Base-by-base conservation (phyloP, 208 protist genomes). In the Leptomonas pyrrhocoris region DNA sequence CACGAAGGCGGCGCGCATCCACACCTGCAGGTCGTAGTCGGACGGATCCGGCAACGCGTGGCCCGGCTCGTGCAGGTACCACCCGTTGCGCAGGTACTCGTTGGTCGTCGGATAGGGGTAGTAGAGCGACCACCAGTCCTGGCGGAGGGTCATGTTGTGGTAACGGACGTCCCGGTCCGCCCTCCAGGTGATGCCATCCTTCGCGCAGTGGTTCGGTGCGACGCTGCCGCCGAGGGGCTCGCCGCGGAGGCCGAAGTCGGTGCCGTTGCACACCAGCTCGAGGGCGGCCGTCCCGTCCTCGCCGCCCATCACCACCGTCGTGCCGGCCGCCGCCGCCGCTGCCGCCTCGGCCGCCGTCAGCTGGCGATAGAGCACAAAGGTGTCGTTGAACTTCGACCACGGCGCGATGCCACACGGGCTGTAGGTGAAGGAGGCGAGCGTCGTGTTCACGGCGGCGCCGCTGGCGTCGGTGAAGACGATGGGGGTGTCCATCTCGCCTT, bases 1-100 rank as follows among this genome's bases (percentile, higher is more conserved):
- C 11, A 98, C 77, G 42, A 90, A 81, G 21, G 98, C 94, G 38
- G 82, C 88, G 42, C 95, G 79, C 90, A 99, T 97, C 98, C 98
- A 99, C 42, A 99, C 98, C 46, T 99, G 97, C 28, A 99, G 91
- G 73, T 99, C 96, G 56, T 96, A 85, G 87, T 99, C 95, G 43
- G 55, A 57, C 40, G 80, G 89, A 57, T 93, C 79, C 23, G 92
- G 91, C 65, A 97, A 60, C 30, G 78, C 40, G 76, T 97, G 94
- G 12, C 89, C 89, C 9, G 89, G 76, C 75, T 96, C 92, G 62
- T 92, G 62, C 21, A 84, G 68, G 73, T 96, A 94, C 87, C 88
- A 96, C 19, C 92, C 92, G 28, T 92, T 79, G 45, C 77, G 83
- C 43, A 96, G 84, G 68, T 88, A 95, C 36, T 77, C 74, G 68